Base-by-base conservation (phyloP, 2,329 filamentous ascomycete species). In the Truncatella angustata region DNA sequence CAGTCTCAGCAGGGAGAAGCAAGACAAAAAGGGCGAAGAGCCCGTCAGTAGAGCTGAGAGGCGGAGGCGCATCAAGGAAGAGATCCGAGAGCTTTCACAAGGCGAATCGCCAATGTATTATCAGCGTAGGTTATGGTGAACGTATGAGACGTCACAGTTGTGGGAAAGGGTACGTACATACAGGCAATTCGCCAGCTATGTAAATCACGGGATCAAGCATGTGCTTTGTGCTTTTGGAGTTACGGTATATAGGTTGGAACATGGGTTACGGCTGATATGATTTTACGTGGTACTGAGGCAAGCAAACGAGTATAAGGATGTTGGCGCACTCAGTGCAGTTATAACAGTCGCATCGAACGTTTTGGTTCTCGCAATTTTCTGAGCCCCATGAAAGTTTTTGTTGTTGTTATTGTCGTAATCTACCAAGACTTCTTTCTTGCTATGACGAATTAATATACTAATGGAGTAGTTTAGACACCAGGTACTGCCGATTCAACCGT, bases 11-110 rank as follows among this genome's bases (percentile, higher is more conserved):
- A 49, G n/a, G 45, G 56, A 23, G 56, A 58, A 21, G 51, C 49
- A 36, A 56, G 58, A 49, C 35, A 58, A 32, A 56, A 54, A n/a
- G 43, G 52, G 16, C 1, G 68, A 74, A 51, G 74, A 79, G 61
- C 78, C 77, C 1, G 66, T 83, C 18, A 79, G 72, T 52, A 69
- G 70, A 51, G 78, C 76, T 0, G 77, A 82, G 66, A 75, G 83
- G 59, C 73, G 83, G 59, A 72, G 72, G 63, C 70, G 75, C 58
- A 86, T 85, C 61, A 83, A 81, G 62, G 76, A 81, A 55, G 81
- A 85, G 59, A 76, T 85, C 54, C 68, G 66, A 64, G 71, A 66
- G 56, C 60, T 78, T 51, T 71, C 78, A 5, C 75, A 74, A 61
- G 66, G 69, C 14, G 68, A 77, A 3, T 68, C 69, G 63, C 77